Base-by-base conservation (phyloP, 2,329 filamentous ascomycete species). In the Fusarium coffeatum region DNA sequence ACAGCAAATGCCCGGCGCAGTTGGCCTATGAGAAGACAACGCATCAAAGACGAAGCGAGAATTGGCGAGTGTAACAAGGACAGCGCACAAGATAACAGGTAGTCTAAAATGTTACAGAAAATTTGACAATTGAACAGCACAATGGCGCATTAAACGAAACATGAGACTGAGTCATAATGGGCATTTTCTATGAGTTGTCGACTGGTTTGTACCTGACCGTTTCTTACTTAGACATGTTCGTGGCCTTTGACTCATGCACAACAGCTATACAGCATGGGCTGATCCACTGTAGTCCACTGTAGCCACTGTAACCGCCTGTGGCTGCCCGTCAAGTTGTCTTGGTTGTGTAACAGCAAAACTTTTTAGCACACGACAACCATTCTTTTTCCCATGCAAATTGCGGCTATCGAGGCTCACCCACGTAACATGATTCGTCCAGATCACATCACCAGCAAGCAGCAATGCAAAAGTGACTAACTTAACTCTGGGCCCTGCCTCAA, bases 341-440 rank as follows among this genome's bases (percentile, higher is more conserved):
- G 34, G 34, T 37, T 37, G 54, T 42, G 45, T 42, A 51, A 66
- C 55, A 48, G 42, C 61, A 22, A 54, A 40, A 47, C n/a, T 49
- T 49, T 64, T 55, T 15, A 28, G 23, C 25, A 42, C 49, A 28
- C 49, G 34, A 42, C 49, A 41, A 16, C 34, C n/a, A 37, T 37
- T 53, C 18, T 42, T 28, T 27, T 42, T 22, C 20, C 23, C 63
- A 46, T 61, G 42, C 61, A 27, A 61, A 66, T 41, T 61, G 63
- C 59, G 62, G 62, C 63, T 51, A 66, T 46, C 48, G 22, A 22
- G 25, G 25, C 37, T 32, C 28, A 16, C 34, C 22, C 8, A 16
- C 12, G 53, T 64, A n/a, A 65, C 58, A 16, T 69, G 66, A 68
- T 60, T 69, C 46, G 66, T 18, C 37, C 51, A n/a, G 47, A 54